phyloP scores from a whole-genome alignment of 306 rosid genomes.

The Dryas alaskensis region DNA sequence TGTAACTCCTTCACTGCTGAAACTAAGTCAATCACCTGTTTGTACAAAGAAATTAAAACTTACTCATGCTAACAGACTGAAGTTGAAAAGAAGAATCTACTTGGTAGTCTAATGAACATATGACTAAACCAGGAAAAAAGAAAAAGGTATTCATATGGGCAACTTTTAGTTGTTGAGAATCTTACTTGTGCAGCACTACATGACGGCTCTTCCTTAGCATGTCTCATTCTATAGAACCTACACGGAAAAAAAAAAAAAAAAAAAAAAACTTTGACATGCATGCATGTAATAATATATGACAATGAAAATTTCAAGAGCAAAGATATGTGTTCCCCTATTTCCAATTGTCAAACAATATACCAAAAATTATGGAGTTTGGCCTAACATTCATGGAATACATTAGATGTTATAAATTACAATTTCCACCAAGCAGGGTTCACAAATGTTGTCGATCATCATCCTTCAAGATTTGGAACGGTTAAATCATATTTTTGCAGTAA shows the following conservation, averaged over 20 bases:
- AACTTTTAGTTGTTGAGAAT: constrained; percentile 9
- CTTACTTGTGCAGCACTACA: constrained; percentile 62
- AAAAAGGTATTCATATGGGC: not conserved
- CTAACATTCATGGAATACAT: too few species aligned
- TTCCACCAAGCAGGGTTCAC: too few species aligned
- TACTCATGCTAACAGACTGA: constrained; percentile 19
- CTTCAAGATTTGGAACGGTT: too few species aligned
- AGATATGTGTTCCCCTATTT: too few species aligned
- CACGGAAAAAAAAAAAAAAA: constrained; percentile 15
- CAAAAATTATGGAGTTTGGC: too few species aligned
- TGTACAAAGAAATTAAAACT: constrained; percentile 28
- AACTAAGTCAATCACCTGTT: constrained; percentile 63
- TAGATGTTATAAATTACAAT: too few species aligned
- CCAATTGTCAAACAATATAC: too few species aligned
- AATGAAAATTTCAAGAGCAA: too few species aligned
- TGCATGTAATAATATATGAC: not conserved
- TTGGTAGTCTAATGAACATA: too few species aligned
- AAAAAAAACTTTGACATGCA: not conserved
- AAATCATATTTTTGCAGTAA: too few species aligned
- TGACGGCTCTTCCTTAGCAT: constrained; percentile 55
- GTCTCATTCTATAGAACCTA: constrained; percentile 53
- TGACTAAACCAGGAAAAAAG: not conserved
- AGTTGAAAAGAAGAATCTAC: not conserved
- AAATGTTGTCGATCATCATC: too few species aligned
- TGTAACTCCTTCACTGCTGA: constrained; percentile 71